Evolutionary conservation across 2,329 filamentous ascomycete species (phyloP), one percentile per base, ranked within the genome.

Genomic region (Chaetomium sp.): DNA sequence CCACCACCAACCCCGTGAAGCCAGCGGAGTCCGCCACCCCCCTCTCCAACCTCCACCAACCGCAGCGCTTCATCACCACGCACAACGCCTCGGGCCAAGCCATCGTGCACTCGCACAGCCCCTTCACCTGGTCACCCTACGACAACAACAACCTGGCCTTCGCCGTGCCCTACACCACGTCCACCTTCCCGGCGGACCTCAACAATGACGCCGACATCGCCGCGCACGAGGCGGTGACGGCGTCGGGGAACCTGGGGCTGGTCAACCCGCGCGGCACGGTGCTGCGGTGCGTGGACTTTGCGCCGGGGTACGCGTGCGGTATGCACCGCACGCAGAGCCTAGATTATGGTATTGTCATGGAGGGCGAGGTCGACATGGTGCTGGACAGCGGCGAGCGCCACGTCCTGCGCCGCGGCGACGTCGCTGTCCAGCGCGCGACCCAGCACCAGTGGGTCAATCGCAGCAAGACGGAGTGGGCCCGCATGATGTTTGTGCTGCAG

Each of bases 321-420:
- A 80, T 82, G 75, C 82, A 83, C 64, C 76, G 81, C 12, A 83
- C 82, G 0, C 75, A 79, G 66, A 80, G 77, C 57, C 71, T 83
- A 6, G 82, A 83, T 65, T 83, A 80, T 60, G 82, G 80, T 1
- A 75, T 82, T 53, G 78, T 83, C 16, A 68, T 83, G 9, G 80
- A 83, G 67, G 82, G 82, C 0, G 73, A 77, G 67, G 70, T 83
- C 25, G 80, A 82, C 66, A 75, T 82, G 76, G 66, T 79, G 25
- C 70, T 83, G 12, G 82, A 83, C 65, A 75, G 76, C n/a, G 80
- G 81, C 5, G 80, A 81, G 62, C 72, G 66, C 49, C 71, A 74
- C 33, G 49, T 72, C 7, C 71, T 84, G 75, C 72, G 75, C 62
- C 72, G 76, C 29, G 82, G 82, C 1, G 81, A 83, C 67, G 74